Evolutionary conservation across 2,329 filamentous ascomycete species (phyloP).

Genomic region (Westerdykella sp.): DNA sequence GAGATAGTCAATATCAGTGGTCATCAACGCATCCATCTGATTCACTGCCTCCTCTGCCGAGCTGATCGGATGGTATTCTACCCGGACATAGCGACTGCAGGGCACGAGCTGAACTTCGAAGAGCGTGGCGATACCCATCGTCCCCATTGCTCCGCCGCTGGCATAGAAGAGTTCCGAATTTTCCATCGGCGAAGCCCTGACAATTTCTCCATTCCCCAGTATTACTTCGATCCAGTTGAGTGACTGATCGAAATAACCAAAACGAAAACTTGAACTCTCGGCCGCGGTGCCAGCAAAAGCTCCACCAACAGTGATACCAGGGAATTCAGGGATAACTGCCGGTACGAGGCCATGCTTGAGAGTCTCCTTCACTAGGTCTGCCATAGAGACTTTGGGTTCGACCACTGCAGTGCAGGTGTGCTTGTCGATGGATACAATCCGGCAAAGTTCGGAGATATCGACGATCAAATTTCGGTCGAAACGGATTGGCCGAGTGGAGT

Average conservation of each 20-base stretch:
- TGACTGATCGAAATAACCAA: conserved; percentile 58
- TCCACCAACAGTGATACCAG: conserved; percentile 58
- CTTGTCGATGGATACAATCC: not conserved
- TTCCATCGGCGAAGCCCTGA: conserved; percentile 41
- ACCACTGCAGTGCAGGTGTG: not conserved
- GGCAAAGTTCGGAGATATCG: not conserved
- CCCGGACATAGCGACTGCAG: conserved; percentile 50
- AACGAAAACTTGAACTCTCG: conserved; percentile 57
- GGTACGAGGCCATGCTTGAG: conserved; percentile 47
- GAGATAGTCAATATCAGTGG: conserved; percentile 4
- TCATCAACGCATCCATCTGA: too few relatives aligned
- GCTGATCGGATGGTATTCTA: conserved; percentile 53
- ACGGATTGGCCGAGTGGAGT: not conserved
- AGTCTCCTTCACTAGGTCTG: conserved; percentile 51
- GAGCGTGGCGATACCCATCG: conserved; percentile 52
- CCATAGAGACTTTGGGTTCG: conserved; percentile 61
- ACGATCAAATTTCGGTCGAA: not conserved
- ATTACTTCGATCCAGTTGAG: conserved; percentile 57
- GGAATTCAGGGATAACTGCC: conserved; percentile 59
- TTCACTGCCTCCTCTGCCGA: conserved; percentile 39
- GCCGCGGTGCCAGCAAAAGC: conserved; percentile 58
- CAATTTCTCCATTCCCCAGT: conserved; percentile 48
- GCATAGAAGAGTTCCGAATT: conserved; percentile 51
- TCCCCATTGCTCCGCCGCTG: conserved; percentile 52
- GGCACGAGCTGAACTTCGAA: conserved; percentile 50